Evolutionary conservation across 129 eudicot species (phyloP), one percentile per base, ranked within the genome.

Genomic region (Deinandra increscens): DNA sequence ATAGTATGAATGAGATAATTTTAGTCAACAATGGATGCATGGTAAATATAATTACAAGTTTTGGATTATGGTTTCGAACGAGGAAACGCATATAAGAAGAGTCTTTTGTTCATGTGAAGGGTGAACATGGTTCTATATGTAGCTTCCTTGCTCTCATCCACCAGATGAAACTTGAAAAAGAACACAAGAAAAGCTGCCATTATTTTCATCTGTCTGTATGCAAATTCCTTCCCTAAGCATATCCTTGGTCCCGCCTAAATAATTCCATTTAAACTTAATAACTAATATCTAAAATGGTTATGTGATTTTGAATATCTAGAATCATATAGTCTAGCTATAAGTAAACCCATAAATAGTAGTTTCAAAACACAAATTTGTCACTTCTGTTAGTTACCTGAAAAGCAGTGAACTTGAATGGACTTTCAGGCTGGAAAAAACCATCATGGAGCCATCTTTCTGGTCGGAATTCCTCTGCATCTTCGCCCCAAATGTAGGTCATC

Each of bases 201-300:
- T 13, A 83, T 78, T 63, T 86, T 86, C 92, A 86, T 83, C 71
- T 83, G 92, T 58, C 85, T 75, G 18, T 83, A 86, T 36, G 92
- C 86, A 83, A 86, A 83, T 51, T 86, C 92, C 77, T 86, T 83
- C 53, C 92, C 92, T 44, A 85, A 68, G 71, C 90, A 85, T 51
- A 79, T 82, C 67, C 90, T 67, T 19, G 84, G 86, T 14, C 89
- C 86, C 7, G 75, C 84, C 88, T 84, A 68, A 56, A 56, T n/a
- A n/a, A n/a, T n/a, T n/a, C n/a, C n/a, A n/a, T n/a, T n/a, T n/a
- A n/a, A n/a, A n/a, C n/a, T n/a, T n/a, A n/a, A n/a, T n/a, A n/a
- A n/a, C n/a, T n/a, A n/a, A n/a, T n/a, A n/a, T n/a, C n/a, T n/a
- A n/a, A n/a, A n/a, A n/a, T n/a, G n/a, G n/a, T n/a, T n/a, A n/a